Conservation (phyloP, 73 alveolate genomes). For the Tetrahymena borealis region DNA sequence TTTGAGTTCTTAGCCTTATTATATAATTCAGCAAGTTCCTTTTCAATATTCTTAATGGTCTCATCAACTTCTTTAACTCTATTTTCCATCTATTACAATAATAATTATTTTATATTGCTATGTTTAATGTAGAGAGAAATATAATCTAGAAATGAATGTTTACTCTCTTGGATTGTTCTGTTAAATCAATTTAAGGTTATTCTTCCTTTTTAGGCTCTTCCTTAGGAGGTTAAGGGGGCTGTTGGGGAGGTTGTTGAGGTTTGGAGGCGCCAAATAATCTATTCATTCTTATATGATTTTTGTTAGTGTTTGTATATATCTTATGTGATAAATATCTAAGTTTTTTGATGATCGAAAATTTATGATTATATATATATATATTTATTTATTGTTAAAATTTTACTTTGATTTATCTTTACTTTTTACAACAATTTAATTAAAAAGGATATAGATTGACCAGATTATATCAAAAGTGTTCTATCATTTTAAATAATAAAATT, state of each 20-base stretch:
- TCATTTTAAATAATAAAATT: no score
- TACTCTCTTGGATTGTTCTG: slow-evolving; percentile 44
- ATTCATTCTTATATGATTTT: slow-evolving; percentile 3
- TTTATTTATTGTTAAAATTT: background rate
- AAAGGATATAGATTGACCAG: background rate
- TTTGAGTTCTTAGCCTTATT: slow-evolving; percentile 4
- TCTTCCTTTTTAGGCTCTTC: slow-evolving; percentile 14
- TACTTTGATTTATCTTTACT: background rate
- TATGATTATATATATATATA: no score
- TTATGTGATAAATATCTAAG: no score
- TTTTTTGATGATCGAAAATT: no score
- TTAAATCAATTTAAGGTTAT: slow-evolving; percentile 6
- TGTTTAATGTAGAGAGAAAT: no score
- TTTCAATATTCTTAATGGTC: slow-evolving; percentile 15
- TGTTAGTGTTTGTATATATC: no score
- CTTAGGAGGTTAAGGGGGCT: slow-evolving; percentile 11
- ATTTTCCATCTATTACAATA: slow-evolving; percentile 9
- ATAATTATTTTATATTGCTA: background rate
- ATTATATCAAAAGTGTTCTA: no score
- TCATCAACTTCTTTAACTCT: slow-evolving; percentile 39
- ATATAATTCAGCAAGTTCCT: slow-evolving; percentile 17
- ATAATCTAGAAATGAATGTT: no score
- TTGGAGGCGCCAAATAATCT: slow-evolving; percentile 13
- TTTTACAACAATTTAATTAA: background rate
- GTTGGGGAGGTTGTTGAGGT: background rate